Evolutionary conservation across 768 basidiomycete species (phyloP).

Genomic region (Xanthoconium purpureum): DNA sequence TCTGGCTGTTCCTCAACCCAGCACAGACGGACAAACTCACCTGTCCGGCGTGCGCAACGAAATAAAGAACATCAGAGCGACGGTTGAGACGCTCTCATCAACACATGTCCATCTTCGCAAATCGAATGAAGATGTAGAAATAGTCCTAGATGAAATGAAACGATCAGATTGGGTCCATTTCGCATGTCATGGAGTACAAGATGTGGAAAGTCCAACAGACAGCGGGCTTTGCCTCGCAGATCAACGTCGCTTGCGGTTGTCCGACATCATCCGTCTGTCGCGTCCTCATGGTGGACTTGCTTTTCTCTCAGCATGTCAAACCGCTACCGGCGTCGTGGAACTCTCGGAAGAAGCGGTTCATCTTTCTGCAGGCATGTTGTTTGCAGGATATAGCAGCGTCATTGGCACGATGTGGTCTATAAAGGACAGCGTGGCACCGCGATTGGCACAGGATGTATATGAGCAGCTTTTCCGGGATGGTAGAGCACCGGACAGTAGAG

Average conservation of each 20-base stretch:
- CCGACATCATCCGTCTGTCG: background rate
- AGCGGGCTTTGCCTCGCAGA: background rate
- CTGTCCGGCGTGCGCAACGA: background rate
- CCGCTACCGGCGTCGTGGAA: background rate
- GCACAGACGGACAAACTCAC: background rate
- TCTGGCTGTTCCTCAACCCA: background rate
- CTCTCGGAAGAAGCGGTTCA: background rate
- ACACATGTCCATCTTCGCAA: background rate
- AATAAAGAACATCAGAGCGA: background rate
- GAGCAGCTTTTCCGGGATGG: background rate
- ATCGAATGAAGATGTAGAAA: background rate
- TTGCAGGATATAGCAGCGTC: background rate
- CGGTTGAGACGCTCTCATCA: background rate
- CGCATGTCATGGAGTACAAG: background rate
- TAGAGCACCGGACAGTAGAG: background rate
- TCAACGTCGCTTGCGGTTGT: background rate
- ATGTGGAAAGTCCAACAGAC: background rate
- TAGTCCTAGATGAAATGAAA: background rate
- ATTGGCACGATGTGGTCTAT: conserved; percentile 1
- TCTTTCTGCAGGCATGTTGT: background rate
- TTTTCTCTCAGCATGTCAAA: background rate
- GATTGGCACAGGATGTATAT: background rate
- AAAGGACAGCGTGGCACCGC: background rate
- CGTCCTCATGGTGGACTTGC: background rate
- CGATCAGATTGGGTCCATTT: background rate